Percentiles rank a stretch among this genome's conserved stretches.
Conservation (phyloP, 2,329 filamentous ascomycete genomes). For the Penicillium freii region DNA sequence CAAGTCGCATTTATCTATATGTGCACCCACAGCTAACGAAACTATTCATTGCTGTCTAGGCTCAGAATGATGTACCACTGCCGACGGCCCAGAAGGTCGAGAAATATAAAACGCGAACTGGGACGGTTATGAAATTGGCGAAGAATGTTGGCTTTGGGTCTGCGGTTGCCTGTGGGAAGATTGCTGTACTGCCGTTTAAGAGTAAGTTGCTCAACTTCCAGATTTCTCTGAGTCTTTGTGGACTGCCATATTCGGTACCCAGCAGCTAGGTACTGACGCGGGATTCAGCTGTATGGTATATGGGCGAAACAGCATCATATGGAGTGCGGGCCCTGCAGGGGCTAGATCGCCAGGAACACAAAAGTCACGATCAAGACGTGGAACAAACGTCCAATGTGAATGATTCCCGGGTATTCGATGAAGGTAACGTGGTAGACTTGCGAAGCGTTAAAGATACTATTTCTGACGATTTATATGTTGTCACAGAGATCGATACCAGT, state of each 20-base stretch:
- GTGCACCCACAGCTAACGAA: neutral
- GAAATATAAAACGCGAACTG: neutral
- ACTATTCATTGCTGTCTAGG: neutral
- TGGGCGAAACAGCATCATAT: conserved; percentile 11
- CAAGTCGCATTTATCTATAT: neutral
- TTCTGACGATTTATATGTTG: neutral
- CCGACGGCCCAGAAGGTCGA: neutral
- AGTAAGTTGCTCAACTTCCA: neutral
- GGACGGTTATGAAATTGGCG: neutral
- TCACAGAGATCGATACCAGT: neutral
- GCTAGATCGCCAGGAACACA: neutral
- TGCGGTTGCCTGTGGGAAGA: conserved; percentile 6
- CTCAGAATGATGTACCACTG: neutral
- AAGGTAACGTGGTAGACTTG: neutral
- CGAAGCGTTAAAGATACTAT: neutral
- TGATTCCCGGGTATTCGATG: neutral
- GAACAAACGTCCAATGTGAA: neutral
- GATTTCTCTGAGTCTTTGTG: neutral
- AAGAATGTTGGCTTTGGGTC: conserved; percentile 5
- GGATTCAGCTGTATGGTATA: conserved; percentile 9
- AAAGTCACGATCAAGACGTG: neutral
- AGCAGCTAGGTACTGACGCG: neutral
- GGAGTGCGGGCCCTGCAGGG: neutral
- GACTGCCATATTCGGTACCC: neutral
- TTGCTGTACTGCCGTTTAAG: conserved; percentile 9